Evolutionary conservation across 1,139 yeast genomes (phyloP).

Genomic region (Torulaspora globosa): DNA sequence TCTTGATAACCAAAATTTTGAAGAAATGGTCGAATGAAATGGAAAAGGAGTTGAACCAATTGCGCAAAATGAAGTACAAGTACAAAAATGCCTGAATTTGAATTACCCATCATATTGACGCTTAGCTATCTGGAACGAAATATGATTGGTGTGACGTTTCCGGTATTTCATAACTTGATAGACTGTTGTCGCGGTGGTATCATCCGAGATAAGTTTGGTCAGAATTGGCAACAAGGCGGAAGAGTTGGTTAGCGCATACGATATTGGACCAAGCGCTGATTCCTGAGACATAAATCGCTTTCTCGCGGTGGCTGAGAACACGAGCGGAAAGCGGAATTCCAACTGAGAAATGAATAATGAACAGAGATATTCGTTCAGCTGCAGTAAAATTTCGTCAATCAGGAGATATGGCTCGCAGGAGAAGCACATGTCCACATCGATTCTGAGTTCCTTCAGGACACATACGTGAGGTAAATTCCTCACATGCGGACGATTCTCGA

Average conservation of each 20-base stretch:
- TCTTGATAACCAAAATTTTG: conserved; percentile 21
- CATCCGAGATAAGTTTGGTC: conserved; percentile 23
- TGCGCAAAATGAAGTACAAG: conserved; percentile 31
- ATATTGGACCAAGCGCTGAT: conserved; percentile 25
- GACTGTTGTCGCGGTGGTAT: conserved; percentile 26
- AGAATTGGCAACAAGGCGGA: conserved; percentile 24
- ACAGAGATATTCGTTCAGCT: conserved; percentile 27
- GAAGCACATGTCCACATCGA: conserved; percentile 9
- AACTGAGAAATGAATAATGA: conserved; percentile 31
- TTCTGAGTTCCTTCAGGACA: conserved; percentile 10
- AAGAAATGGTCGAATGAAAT: conserved; percentile 26
- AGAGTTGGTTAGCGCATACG: conserved; percentile 24
- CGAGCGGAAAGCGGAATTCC: conserved; percentile 31
- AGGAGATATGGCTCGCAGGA: background rate
- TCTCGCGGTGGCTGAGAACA: conserved; percentile 27
- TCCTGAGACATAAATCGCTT: conserved; percentile 24
- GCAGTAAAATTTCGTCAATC: conserved; percentile 8
- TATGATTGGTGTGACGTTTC: conserved; percentile 6
- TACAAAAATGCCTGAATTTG: conserved; percentile 31
- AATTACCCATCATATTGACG: background rate
- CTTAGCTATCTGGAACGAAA: conserved; percentile 15
- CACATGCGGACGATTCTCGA: conserved; percentile 9
- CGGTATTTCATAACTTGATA: conserved; percentile 17
- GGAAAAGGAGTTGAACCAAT: conserved; percentile 23
- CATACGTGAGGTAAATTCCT: conserved; percentile 6